phyloP scores from a whole-genome alignment of 495 filamentous ascomycete genomes.

The Penicillium robsamsonii region DNA sequence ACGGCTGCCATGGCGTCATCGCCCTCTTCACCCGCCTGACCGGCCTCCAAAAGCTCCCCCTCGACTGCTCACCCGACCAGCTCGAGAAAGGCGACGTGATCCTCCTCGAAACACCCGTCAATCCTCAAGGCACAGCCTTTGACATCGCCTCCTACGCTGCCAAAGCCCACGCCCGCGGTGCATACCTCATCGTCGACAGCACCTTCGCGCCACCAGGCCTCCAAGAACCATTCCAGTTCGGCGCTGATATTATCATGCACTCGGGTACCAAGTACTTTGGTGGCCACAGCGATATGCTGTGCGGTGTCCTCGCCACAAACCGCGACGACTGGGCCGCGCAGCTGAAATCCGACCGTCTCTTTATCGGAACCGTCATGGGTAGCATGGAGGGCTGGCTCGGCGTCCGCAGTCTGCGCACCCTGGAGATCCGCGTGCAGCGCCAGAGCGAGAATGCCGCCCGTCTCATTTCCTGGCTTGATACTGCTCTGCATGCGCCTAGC shows the following conservation, averaged over 20 bases:
- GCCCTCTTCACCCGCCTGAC: constrained; percentile 66
- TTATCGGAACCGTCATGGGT: constrained; percentile 84
- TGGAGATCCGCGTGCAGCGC: constrained; percentile 75
- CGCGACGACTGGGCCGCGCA: constrained; percentile 53
- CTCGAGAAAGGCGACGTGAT: constrained; percentile 76
- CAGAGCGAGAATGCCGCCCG: constrained; percentile 66
- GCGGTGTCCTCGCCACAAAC: constrained; percentile 71
- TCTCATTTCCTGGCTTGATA: constrained; percentile 70
- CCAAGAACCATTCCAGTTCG: constrained; percentile 77
- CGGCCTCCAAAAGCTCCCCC: constrained; percentile 61
- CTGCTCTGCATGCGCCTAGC: constrained; percentile 36
- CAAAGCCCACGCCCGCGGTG: constrained; percentile 69
- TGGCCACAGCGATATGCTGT: constrained; percentile 87
- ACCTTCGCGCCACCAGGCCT: constrained; percentile 93
- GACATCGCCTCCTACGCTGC: constrained; percentile 66
- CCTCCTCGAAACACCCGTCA: constrained; percentile 88
- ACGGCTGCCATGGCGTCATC: constrained; percentile 88
- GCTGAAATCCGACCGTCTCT: constrained; percentile 63
- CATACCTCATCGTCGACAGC: constrained; percentile 77
- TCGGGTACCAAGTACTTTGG: constrained; percentile 93
- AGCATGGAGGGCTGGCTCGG: constrained; percentile 91
- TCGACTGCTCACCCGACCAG: constrained; percentile 56
- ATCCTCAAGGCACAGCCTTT: constrained; percentile 79
- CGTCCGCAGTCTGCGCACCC: constrained; percentile 76
- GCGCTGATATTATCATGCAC: constrained; percentile 86